These are phyloP conservation scores for Colletotrichum neosansevieriae DNA, from an alignment of 2,329 filamentous ascomycete genomes.

Conservation along the genomic window DNA sequence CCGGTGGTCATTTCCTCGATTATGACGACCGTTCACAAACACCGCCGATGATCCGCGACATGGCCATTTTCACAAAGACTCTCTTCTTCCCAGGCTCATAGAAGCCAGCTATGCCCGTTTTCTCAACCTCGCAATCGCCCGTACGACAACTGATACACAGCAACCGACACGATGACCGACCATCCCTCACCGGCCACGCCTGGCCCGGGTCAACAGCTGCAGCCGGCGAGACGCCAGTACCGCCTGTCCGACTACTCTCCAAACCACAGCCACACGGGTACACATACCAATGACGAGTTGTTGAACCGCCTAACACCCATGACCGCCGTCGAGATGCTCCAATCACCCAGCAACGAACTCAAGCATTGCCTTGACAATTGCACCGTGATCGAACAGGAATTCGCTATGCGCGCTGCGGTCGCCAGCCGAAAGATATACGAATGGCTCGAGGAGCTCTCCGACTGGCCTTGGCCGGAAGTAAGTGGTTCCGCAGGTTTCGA, in stretches of 20 bases:
- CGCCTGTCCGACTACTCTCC: conserved; percentile 51
- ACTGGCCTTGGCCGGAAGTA: conserved; percentile 68
- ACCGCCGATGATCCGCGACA: conserved; percentile 38
- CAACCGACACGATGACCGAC: conserved; percentile 51
- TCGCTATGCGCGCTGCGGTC: conserved; percentile 77
- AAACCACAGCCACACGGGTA: conserved; percentile 57
- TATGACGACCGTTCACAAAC: conserved; percentile 31
- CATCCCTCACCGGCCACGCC: conserved; percentile 49
- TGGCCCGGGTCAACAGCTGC: conserved; percentile 49
- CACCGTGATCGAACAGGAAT: conserved; percentile 74
- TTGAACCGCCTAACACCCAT: conserved; percentile 71
- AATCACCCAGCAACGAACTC: conserved; percentile 63
- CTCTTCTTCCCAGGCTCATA: conserved; percentile 37
- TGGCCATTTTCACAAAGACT: conserved; percentile 25
- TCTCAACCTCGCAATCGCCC: conserved; percentile 24
- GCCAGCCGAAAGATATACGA: conserved; percentile 78
- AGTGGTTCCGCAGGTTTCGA: conserved; percentile 67
- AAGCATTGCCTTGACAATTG: conserved; percentile 72
- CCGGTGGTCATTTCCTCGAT: conserved; percentile 11
- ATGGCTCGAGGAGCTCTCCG: conserved; percentile 77
- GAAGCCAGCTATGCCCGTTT: conserved; percentile 36
- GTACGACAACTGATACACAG: conserved; percentile 38
- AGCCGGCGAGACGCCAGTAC: conserved; percentile 52
- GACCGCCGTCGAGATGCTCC: conserved; percentile 71
- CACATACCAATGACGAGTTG: conserved; percentile 66